Conservation (phyloP, 75 land plant genomes). For the Isoetes taiwanensis region DNA sequence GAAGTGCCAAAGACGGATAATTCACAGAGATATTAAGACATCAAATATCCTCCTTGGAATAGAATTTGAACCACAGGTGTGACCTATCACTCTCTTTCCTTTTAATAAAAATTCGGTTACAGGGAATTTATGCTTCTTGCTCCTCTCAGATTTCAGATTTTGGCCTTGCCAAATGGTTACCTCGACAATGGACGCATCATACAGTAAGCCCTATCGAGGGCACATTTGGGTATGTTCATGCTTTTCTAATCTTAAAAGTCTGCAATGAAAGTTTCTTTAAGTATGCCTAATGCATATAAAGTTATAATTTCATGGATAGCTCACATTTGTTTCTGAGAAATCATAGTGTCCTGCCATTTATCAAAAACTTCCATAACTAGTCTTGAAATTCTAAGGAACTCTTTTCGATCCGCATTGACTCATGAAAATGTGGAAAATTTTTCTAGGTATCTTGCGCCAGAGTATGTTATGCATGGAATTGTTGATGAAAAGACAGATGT, state of each 20-base stretch:
- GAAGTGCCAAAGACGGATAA: conserved; percentile 30
- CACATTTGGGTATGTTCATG: conserved; percentile 9
- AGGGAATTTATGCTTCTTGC: background rate
- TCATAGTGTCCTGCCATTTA: too few species aligned
- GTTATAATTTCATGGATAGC: background rate
- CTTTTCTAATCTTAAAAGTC: background rate
- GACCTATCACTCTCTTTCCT: background rate
- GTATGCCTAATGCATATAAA: background rate
- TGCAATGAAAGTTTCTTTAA: background rate
- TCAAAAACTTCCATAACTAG: too few species aligned
- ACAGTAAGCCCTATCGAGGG: conserved; percentile 10
- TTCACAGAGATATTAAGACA: conserved; percentile 86
- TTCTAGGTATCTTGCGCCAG: conserved; percentile 47
- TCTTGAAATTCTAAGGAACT: too few species aligned
- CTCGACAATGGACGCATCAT: conserved; percentile 4
- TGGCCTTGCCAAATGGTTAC: conserved; percentile 17
- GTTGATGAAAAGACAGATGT: conserved; percentile 48
- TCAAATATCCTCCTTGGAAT: conserved; percentile 65
- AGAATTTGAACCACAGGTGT: background rate
- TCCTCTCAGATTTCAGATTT: conserved; percentile 11
- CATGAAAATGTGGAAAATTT: background rate
- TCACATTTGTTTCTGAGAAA: too few species aligned
- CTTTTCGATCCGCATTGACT: background rate
- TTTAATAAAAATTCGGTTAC: background rate
- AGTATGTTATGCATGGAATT: conserved; percentile 50